Evolutionary conservation across 2,329 filamentous ascomycete genomes (phyloP).

Genomic region (Ceratocystiopsis brevicomis): DNA sequence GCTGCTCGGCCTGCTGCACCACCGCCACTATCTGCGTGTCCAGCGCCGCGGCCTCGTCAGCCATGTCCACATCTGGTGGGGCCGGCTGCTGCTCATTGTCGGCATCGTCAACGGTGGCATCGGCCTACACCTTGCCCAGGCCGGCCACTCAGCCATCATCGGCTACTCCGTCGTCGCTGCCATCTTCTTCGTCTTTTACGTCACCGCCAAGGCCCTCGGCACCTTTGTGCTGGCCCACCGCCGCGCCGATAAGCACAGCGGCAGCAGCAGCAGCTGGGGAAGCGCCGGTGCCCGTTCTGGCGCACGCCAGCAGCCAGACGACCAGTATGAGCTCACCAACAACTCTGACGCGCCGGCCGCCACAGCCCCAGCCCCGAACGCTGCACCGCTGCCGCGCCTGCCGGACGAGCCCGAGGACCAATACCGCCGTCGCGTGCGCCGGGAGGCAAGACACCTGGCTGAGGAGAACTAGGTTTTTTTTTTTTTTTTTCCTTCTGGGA

Average conservation of each 20-base stretch:
- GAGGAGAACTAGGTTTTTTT: no score
- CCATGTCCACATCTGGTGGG: constrained; percentile 43
- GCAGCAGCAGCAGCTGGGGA: no score
- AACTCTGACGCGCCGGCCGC: no score
- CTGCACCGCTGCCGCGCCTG: no score
- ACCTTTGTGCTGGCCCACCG: not conserved
- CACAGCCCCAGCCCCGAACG: no score
- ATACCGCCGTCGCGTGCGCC: no score
- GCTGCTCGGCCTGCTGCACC: constrained; percentile 37
- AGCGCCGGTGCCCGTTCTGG: no score
- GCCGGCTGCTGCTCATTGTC: constrained; percentile 35
- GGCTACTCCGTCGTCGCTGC: constrained; percentile 37
- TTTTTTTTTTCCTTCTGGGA: no score
- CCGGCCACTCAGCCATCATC: constrained; percentile 23
- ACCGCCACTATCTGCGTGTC: constrained; percentile 30
- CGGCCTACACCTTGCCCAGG: constrained; percentile 31
- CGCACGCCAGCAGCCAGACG: no score
- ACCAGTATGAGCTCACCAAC: no score
- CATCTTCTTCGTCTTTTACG: constrained; percentile 27
- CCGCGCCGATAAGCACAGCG: not conserved
- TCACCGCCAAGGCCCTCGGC: constrained; percentile 14
- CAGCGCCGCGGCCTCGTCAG: constrained; percentile 30
- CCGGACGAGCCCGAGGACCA: no score
- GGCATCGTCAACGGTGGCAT: constrained; percentile 46
- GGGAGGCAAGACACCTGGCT: no score